These are phyloP conservation scores for Teunomyces gatunensis DNA, from an alignment of 805 yeast species.

Conservation along the genomic window DNA sequence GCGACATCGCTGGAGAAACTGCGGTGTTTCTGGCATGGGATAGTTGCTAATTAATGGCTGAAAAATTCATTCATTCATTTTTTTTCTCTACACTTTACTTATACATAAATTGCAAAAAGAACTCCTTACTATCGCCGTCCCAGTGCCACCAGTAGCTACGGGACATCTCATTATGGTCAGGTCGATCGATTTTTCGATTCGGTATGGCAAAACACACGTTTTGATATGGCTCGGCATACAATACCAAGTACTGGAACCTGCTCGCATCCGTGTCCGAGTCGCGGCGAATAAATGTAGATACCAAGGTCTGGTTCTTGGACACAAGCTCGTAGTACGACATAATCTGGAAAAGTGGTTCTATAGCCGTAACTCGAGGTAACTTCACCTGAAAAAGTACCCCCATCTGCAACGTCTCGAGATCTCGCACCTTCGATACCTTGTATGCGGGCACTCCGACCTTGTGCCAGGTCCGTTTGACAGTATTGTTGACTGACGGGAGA, in stretches of 20 bases:
- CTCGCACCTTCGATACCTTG: slow-evolving; percentile 65
- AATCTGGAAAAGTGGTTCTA: slow-evolving; percentile 64
- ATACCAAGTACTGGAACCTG: slow-evolving; percentile 65
- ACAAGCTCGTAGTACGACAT: slow-evolving; percentile 73
- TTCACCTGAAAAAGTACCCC: slow-evolving; percentile 69
- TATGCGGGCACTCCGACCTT: slow-evolving; percentile 76
- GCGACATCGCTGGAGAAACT: slow-evolving; percentile 20
- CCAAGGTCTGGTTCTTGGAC: slow-evolving; percentile 37
- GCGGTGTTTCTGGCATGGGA: slow-evolving; percentile 6
- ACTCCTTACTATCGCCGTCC: slow-evolving; percentile 68
- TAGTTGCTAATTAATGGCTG: neutral
- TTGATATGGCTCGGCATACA: slow-evolving; percentile 90
- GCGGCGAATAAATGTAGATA: slow-evolving; percentile 23
- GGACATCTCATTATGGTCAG: slow-evolving; percentile 23
- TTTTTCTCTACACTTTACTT: slow-evolving; percentile 3
- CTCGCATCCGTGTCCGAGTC: slow-evolving; percentile 22
- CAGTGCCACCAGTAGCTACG: slow-evolving; percentile 62
- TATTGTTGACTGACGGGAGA: slow-evolving; percentile 34
- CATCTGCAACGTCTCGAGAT: slow-evolving; percentile 51
- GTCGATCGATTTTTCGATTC: slow-evolving; percentile 46
- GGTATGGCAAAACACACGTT: slow-evolving; percentile 77
- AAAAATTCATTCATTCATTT: neutral
- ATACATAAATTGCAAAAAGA: slow-evolving; percentile 69
- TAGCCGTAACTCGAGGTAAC: slow-evolving; percentile 44
- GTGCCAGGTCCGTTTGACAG: slow-evolving; percentile 44